These are phyloP conservation scores for Podospora pseudopauciseta DNA, from an alignment of 495 filamentous ascomycete species.

Conservation along the genomic window DNA sequence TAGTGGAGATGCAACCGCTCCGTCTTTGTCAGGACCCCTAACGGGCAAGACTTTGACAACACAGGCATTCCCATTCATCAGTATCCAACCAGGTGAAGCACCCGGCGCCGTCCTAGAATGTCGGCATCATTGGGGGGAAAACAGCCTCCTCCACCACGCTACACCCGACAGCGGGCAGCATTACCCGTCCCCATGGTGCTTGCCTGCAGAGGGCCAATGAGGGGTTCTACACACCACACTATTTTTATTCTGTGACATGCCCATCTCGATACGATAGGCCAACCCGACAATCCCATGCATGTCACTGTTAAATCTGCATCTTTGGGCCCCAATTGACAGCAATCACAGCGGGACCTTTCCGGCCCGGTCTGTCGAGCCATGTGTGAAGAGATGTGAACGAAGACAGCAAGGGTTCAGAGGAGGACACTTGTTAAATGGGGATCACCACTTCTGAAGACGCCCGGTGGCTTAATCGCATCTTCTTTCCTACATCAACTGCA, in stretches of 20 bases:
- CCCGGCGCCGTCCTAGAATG: too few relatives aligned
- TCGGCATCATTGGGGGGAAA: too few relatives aligned
- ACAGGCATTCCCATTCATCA: not conserved
- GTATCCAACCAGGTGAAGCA: not conserved
- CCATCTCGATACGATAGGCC: not conserved
- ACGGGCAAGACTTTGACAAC: not conserved
- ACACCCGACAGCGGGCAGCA: not conserved
- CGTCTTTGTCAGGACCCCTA: not conserved
- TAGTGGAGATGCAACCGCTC: not conserved
- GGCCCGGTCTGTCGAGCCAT: not conserved
- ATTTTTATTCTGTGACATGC: not conserved
- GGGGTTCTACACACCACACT: not conserved
- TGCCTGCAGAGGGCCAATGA: too few relatives aligned
- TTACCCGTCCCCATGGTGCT: not conserved
- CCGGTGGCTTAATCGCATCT: not conserved
- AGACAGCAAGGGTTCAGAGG: not conserved
- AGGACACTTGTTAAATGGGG: not conserved
- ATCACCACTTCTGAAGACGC: not conserved
- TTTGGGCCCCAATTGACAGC: not conserved
- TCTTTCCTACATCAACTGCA: not conserved
- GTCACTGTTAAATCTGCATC: not conserved
- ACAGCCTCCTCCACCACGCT: too few relatives aligned
- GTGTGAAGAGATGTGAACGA: not conserved
- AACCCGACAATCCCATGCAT: not conserved
- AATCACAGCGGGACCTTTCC: not conserved